Base-by-base conservation (phyloP, 805 yeast species). In the Nakazawaea anatomiae region DNA sequence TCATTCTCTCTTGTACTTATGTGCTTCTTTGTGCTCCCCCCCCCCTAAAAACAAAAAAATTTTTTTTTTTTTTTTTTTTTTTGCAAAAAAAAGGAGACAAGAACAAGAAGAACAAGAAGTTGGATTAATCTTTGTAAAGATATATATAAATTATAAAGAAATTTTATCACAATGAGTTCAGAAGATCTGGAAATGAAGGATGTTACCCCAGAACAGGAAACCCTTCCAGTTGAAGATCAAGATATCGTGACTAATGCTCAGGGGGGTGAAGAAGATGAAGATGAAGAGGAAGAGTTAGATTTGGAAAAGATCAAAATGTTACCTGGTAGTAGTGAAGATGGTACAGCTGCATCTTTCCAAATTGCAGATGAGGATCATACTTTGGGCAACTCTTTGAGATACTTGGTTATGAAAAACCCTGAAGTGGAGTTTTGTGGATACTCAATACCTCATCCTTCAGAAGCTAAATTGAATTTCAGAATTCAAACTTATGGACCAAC, bases 381-480 rank as follows among this genome's bases (percentile, higher is more conserved):
- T 1, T 71, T 94, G 47, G 99, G 99, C 28, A 94, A 94, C 63
- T 87, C 98, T 5, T 77, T 94, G 48, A 83, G 97, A 66, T 91
- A 90, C 69, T 83, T 92, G 65, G 89, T 94, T 60, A 90, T 94
- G 96, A 91, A 92, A 71, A 94, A 94, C 63, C 97, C 97, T 39
- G 96, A 90, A 57, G 99, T 94, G 29, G 99, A 94, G 65, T 94
- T 94, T 67, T 92, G 98, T 65, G 99, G 99, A 51, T 94, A 94
- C 71, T 89, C 97, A 42, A 94, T 94, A 58, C 99, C 99, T 9
- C 99, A 94, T 69, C 99, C 99, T 18, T 88, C 96, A 36, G 99
- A 94, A 70, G 76, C 89, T 54, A 85, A 87, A 58, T 73, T 94
- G 69, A 89, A 94, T 70, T 67, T 94, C 52, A 82, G 99, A 71